These are phyloP conservation scores for Fusarium sp. DNA, from an alignment of 2,329 filamentous ascomycete genomes.

Conservation along the genomic window DNA sequence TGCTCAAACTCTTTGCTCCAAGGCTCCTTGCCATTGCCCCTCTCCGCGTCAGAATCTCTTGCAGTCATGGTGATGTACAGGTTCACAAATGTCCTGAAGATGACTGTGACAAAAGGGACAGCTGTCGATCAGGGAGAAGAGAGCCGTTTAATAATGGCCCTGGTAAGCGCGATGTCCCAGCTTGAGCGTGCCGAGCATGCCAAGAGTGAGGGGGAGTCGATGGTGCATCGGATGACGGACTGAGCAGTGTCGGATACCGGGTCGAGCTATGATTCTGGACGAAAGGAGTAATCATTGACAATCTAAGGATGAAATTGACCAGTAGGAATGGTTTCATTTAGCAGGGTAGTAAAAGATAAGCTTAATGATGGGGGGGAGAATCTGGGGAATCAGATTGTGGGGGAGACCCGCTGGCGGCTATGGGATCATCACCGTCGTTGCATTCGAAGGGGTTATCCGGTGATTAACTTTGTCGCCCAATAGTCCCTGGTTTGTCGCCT, in stretches of 20 bases:
- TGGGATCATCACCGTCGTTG: background rate
- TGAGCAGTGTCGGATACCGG: slow-evolving; percentile 6
- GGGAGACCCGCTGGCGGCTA: background rate
- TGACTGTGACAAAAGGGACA: background rate
- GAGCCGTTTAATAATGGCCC: background rate
- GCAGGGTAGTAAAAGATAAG: background rate
- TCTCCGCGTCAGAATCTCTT: slow-evolving; percentile 6
- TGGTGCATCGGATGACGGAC: slow-evolving; percentile 8
- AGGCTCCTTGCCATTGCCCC: background rate
- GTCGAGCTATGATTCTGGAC: background rate
- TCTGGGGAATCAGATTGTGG: background rate
- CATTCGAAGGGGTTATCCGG: background rate
- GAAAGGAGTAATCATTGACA: background rate
- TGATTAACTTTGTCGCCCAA: background rate
- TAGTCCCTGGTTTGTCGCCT: accelerated
- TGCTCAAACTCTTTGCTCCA: background rate
- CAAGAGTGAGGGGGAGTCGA: slow-evolving; percentile 18
- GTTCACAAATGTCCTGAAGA: too few species aligned
- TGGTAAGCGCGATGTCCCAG: background rate
- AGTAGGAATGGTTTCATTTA: background rate
- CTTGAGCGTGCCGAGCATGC: background rate
- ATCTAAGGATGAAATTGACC: background rate
- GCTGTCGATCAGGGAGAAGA: background rate
- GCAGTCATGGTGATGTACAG: background rate
- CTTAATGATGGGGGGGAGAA: background rate